A percentile compares a stretch with the other conserved stretches of the same genome.
These are phyloP conservation scores for Thinopyrum elongatum DNA, from an alignment of 176 grass and related monocot genomes.

Conservation along the genomic window DNA sequence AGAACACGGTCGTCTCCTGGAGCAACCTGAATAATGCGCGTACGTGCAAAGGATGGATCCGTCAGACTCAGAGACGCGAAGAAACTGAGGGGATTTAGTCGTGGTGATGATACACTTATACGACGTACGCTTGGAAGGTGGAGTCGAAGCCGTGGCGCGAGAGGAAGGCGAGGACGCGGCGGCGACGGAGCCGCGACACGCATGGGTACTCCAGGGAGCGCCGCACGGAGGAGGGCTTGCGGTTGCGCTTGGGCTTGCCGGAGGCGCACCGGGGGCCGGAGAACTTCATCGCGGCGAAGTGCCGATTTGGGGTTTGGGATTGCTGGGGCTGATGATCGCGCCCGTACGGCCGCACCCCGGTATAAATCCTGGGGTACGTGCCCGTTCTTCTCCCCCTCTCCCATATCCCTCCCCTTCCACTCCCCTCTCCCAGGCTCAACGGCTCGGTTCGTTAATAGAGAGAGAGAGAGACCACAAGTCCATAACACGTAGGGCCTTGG, in stretches of 20 bases:
- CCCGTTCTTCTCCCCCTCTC: too few relatives aligned
- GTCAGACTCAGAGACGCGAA: too few relatives aligned
- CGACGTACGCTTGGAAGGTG: slow-evolving; percentile 5
- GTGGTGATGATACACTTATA: neutral
- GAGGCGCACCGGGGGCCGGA: neutral
- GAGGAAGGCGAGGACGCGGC: slow-evolving; percentile 22
- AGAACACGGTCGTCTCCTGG: neutral
- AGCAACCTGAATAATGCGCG: neutral
- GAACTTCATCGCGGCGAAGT: neutral
- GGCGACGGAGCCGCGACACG: slow-evolving; percentile 5
- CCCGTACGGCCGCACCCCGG: too few relatives aligned
- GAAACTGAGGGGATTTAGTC: neutral
- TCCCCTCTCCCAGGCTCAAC: too few relatives aligned
- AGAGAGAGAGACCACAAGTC: too few relatives aligned
- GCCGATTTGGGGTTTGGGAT: neutral
- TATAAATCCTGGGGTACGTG: neutral
- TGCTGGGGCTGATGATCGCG: neutral
- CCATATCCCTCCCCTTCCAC: too few relatives aligned
- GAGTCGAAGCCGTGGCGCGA: neutral
- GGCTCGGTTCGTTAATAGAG: too few relatives aligned
- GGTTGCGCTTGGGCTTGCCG: neutral
- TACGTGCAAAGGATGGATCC: neutral
- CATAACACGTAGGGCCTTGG: too few relatives aligned
- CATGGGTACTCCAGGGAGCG: slow-evolving; percentile 6
- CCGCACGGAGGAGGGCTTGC: neutral